Evolutionary conservation across 306 rosid species (phyloP), one percentile per base, ranked within the genome.

Genomic region (Vigna nakashimae): DNA sequence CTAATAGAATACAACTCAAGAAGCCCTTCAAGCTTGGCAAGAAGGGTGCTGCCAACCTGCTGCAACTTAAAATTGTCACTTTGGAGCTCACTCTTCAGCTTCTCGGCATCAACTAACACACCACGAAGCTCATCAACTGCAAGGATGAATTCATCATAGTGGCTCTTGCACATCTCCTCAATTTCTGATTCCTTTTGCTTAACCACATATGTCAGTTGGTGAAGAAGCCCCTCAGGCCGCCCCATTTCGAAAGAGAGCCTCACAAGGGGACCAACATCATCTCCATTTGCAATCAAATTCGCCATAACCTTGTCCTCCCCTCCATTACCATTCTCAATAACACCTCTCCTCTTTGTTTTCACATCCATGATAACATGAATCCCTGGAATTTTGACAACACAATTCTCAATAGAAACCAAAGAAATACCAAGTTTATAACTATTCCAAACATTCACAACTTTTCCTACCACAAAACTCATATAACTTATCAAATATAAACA

Each of bases 121-220:
- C 97, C 96, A 2, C 96, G 90, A 83, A 95, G 98, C 85, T 95
- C 98, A 40, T 95, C 97, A 55, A 95, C 97, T 0, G 98, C 98
- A 60, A 86, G 85, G 65, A 95, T 95, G 87, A 95, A 95, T 71
- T 95, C 97, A 89, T 95, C 98, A 0, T 95, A 95, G 64, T 95
- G 98, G 16, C 89, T 95, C 91, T 92, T 92, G 82, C 98, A 95
- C 74, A 91, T 87, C 69, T 95, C 99, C 88, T 95, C 98, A 0
- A 95, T 95, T 76, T 92, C 99, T 20, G 81, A 89, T 87, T 92
- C 99, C 71, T 91, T 92, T 85, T 91, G 87, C 86, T 84, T 89
- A 71, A 92, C 93, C 18, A 95, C 87, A 49, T 78, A 81, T 77
- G 76, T 91, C 77, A 95, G 87, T 88, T 91, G 98, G 74, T 82